phyloP scores from a whole-genome alignment of 1,284 basidiomycete species.

The Neolentinus lepideus region DNA sequence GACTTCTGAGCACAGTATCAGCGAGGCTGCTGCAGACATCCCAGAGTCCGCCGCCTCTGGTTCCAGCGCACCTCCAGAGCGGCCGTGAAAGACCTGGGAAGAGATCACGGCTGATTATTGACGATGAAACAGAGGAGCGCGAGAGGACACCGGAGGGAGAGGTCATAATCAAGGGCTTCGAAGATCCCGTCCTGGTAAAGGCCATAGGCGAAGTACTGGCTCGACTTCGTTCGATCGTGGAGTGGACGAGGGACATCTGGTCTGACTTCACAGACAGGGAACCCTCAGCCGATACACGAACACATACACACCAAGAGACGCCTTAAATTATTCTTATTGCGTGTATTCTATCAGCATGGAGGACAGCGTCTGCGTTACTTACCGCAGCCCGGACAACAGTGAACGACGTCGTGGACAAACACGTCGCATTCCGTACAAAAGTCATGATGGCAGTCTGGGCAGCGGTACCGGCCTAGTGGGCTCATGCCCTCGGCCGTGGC shows the following conservation, averaged over 20 bases:
- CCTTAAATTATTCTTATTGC: neutral
- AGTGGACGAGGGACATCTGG: neutral
- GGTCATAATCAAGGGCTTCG: slow-evolving; percentile 37
- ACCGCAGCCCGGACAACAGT: slow-evolving; percentile 48
- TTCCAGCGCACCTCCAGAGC: slow-evolving; percentile 37
- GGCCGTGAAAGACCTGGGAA: slow-evolving; percentile 18
- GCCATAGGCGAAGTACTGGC: neutral
- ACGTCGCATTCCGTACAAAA: slow-evolving; percentile 64
- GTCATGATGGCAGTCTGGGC: slow-evolving; percentile 43
- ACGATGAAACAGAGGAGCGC: slow-evolving; percentile 17
- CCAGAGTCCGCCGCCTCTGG: slow-evolving; percentile 4
- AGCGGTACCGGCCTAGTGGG: slow-evolving; percentile 73
- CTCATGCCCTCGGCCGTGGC: slow-evolving; percentile 60
- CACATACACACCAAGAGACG: neutral
- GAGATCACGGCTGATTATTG: slow-evolving; percentile 17
- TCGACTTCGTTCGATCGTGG: neutral
- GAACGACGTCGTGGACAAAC: slow-evolving; percentile 54
- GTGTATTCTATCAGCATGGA: neutral
- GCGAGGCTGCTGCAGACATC: slow-evolving; percentile 18
- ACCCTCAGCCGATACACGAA: neutral
- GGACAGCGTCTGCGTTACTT: slow-evolving; percentile 28
- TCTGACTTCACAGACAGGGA: neutral
- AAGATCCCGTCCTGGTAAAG: slow-evolving; percentile 30
- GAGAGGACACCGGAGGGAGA: slow-evolving; percentile 7
- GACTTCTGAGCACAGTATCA: slow-evolving; percentile 41